Evolutionary conservation across 1,284 basidiomycete species (phyloP).

Genomic region (Malassezia yamatoensis): DNA sequence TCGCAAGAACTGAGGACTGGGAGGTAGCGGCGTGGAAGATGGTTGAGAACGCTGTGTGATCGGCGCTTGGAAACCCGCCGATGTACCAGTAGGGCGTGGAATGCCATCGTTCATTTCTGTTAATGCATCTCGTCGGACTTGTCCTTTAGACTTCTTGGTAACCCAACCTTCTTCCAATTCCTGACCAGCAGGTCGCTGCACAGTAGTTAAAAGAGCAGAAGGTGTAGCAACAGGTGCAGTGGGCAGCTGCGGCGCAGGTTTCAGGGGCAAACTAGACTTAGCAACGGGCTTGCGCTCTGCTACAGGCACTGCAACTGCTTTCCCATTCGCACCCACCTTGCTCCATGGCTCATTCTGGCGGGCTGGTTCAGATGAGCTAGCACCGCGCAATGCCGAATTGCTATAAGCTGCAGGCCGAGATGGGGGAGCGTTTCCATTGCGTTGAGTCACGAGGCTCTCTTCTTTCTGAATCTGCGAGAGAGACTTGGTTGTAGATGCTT

Average conservation of each 20-base stretch:
- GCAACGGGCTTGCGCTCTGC: constrained; percentile 5
- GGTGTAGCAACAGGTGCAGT: background rate
- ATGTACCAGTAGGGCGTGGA: constrained; percentile 8
- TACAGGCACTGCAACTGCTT: background rate
- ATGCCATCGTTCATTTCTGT: constrained; percentile 16
- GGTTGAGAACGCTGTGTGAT: background rate
- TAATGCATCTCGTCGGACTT: constrained; percentile 15
- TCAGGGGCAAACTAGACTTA: constrained; percentile 1
- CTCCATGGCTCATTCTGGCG: constrained; percentile 6
- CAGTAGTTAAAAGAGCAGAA: background rate
- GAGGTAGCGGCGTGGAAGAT: constrained; percentile 1
- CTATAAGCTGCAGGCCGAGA: constrained; percentile 53
- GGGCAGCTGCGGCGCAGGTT: background rate
- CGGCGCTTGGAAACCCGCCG: background rate
- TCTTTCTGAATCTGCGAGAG: constrained; percentile 99
- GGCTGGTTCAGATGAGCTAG: background rate
- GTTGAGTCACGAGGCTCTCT: constrained; percentile 56
- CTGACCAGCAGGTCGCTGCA: background rate
- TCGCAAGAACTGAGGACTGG: constrained; percentile 68
- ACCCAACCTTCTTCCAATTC: constrained; percentile 14
- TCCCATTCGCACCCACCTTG: constrained; percentile 6
- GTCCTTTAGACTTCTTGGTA: constrained; percentile 10
- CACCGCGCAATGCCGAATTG: constrained; percentile 47
- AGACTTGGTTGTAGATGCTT: constrained; percentile 63
- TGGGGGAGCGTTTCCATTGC: constrained; percentile 48